Evolutionary conservation across 1,284 basidiomycete genomes (phyloP).

Genomic region (Sporisorium scitamineum): DNA sequence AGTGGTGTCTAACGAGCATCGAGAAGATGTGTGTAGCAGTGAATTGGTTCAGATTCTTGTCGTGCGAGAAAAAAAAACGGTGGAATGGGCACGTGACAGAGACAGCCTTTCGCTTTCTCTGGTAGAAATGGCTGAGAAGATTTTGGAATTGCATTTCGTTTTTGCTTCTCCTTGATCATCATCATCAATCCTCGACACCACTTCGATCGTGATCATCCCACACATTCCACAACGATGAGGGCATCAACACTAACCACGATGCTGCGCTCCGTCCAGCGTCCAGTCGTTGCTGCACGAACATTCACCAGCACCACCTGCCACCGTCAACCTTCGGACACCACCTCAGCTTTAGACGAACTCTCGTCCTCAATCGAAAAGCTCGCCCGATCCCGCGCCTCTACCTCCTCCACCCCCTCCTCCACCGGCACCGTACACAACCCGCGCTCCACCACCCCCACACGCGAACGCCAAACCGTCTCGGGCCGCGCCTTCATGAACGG

Average conservation of each 20-base stretch:
- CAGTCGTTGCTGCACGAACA: background rate
- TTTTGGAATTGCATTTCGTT: background rate
- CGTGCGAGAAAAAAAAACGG: background rate
- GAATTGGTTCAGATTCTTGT: background rate
- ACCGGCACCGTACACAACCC: slow-evolving; percentile 31
- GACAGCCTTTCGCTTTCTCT: background rate
- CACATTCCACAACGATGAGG: slow-evolving; percentile 4
- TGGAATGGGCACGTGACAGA: slow-evolving; percentile 2
- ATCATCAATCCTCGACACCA: background rate
- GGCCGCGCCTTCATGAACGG: slow-evolving; percentile 52
- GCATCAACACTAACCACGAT: background rate
- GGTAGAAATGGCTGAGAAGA: background rate
- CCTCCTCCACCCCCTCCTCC: slow-evolving; percentile 7
- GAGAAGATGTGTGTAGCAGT: background rate
- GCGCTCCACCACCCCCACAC: slow-evolving; percentile 2
- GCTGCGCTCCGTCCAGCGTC: background rate
- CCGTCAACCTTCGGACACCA: background rate
- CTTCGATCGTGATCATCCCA: background rate
- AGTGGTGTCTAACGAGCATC: background rate
- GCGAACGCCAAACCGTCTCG: slow-evolving; percentile 42
- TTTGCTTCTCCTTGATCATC: background rate
- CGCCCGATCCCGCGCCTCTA: slow-evolving; percentile 13
- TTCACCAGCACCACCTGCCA: background rate
- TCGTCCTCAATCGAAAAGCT: slow-evolving; percentile 44
- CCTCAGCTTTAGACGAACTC: slow-evolving; percentile 39